A percentile compares a stretch with the other conserved stretches of the same genome.
Evolutionary conservation across 768 basidiomycete genomes (phyloP).

Genomic region (Trametes cinnabarina): DNA sequence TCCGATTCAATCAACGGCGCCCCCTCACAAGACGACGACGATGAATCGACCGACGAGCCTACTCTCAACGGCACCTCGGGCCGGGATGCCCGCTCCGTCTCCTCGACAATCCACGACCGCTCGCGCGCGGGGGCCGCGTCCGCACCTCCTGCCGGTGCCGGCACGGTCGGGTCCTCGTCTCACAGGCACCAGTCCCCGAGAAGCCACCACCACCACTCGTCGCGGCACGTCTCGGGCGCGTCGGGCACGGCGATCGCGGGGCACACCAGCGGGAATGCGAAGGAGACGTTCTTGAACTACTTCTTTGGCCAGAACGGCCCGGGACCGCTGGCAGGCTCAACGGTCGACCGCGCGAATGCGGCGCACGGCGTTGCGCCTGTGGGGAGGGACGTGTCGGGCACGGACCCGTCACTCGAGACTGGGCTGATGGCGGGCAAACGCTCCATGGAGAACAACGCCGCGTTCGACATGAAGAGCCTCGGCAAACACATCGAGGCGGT

Average conservation of each 20-base stretch:
- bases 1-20: slow-evolving; percentile 60
- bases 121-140: slow-evolving; percentile 39
- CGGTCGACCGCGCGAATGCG: slow-evolving; percentile 39
- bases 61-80: slow-evolving; percentile 52
- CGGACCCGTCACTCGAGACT: slow-evolving; percentile 48
- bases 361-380: slow-evolving; percentile 41
- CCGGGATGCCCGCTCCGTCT: slow-evolving; percentile 67
- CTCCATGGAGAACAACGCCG: slow-evolving; percentile 73
- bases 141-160: slow-evolving; percentile 29
- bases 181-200: slow-evolving; percentile 23
- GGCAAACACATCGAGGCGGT: slow-evolving; percentile 98
- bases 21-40: slow-evolving; percentile 61
- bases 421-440: slow-evolving; percentile 69
- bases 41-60: slow-evolving; percentile 56
- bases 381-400: slow-evolving; percentile 65
- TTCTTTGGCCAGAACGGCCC: slow-evolving; percentile 93
- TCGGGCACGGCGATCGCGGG: background rate
- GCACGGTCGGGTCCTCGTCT: slow-evolving; percentile 20
- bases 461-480: slow-evolving; percentile 97
- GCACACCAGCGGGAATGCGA: slow-evolving; percentile 47
- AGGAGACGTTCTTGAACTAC: slow-evolving; percentile 94
- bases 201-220: slow-evolving; percentile 28
- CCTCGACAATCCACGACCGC: slow-evolving; percentile 76
- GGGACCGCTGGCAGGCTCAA: slow-evolving; percentile 63
- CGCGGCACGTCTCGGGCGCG: slow-evolving; percentile 16